A percentile compares a stretch with the other conserved stretches of the same genome.
phyloP scores from a whole-genome alignment of 2,329 filamentous ascomycete genomes.

The Aspergillus aculeatinus region DNA sequence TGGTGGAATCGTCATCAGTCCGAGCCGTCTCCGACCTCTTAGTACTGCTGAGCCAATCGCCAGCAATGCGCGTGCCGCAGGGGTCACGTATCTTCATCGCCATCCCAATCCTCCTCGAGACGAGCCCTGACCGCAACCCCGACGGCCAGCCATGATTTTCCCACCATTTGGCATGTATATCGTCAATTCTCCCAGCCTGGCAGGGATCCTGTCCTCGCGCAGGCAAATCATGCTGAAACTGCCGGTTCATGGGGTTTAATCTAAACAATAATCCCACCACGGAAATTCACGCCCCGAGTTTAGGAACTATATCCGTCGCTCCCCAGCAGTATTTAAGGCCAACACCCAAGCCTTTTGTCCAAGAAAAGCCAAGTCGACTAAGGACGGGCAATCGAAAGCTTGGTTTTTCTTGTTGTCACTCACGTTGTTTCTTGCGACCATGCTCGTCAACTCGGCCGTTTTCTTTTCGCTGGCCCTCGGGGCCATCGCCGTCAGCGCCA shows the following conservation, averaged over 20 bases:
- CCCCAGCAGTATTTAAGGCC: neutral
- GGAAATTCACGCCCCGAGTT: neutral
- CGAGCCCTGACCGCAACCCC: neutral
- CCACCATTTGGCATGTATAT: neutral
- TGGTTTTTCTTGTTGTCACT: neutral
- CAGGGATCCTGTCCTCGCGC: neutral
- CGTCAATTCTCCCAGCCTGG: too few relatives aligned
- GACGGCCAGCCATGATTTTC: neutral
- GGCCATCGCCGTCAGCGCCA: neutral
- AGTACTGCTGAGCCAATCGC: too few relatives aligned
- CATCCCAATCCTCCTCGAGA: neutral
- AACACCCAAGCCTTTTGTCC: neutral
- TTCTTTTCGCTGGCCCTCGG: neutral
- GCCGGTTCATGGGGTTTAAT: neutral
- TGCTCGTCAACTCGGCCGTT: neutral
- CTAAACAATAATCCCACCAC: neutral
- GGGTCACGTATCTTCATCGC: neutral
- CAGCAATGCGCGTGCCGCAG: neutral
- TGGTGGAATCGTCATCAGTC: neutral
- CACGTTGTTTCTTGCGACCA: neutral
- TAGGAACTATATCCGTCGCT: neutral
- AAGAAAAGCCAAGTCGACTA: neutral
- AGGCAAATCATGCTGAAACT: neutral
- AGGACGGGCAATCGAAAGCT: neutral
- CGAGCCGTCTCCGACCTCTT: neutral